Evolutionary conservation across 345 rosid genomes (phyloP).

Genomic region (Eucalyptus cloeziana): DNA sequence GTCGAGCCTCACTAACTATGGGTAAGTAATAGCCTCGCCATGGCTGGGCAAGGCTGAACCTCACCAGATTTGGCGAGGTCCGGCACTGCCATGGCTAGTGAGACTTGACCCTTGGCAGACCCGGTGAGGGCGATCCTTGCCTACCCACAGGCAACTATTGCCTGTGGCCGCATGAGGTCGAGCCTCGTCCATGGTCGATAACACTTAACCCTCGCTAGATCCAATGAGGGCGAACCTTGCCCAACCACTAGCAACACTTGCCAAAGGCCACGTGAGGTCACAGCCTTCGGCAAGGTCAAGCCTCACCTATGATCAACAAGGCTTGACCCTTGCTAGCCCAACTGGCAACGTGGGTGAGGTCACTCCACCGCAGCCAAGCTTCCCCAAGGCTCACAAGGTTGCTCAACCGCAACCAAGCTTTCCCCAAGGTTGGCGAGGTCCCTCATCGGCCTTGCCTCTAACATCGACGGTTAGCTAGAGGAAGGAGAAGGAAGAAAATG

Average conservation of each 20-base stretch:
- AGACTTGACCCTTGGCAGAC: fast-evolving
- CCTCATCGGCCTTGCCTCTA: fast-evolving
- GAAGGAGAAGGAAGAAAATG: no score
- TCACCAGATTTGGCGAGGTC: fast-evolving
- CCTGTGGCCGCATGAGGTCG: fast-evolving
- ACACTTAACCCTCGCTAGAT: fast-evolving
- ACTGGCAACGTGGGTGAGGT: fast-evolving
- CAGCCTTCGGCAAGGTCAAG: fast-evolving
- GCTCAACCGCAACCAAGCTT: fast-evolving
- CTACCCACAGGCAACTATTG: fast-evolving
- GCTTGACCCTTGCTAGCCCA: fast-evolving
- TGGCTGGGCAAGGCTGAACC: fast-evolving
- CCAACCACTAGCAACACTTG: fast-evolving
- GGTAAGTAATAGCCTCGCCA: no score
- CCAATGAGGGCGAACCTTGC: no score
- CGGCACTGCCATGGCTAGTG: fast-evolving
- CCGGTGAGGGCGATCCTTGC: fast-evolving
- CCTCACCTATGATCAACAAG: no score
- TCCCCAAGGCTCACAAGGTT: fast-evolving
- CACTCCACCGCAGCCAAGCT: fast-evolving
- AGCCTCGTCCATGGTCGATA: fast-evolving
- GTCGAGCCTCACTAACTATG: fast-evolving
- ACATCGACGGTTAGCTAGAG: fast-evolving
- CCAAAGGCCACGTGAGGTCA: fast-evolving
- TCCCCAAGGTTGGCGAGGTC: fast-evolving